These are phyloP conservation scores for Wickerhamiella alocasiicola DNA, from an alignment of 805 yeast genomes.

Conservation along the genomic window DNA sequence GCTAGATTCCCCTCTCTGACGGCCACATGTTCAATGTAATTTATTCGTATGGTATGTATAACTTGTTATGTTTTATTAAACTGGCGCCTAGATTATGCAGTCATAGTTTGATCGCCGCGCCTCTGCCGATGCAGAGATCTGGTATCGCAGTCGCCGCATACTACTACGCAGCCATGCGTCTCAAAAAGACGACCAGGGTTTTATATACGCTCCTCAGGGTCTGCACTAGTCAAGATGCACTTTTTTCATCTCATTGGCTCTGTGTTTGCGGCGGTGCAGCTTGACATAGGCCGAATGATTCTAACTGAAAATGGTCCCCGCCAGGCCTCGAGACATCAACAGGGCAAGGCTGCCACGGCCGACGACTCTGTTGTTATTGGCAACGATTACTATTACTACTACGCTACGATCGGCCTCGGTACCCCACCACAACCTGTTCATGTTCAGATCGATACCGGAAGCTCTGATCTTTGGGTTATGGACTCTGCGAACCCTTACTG, in stretches of 20 bases:
- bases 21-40: too few relatives aligned
- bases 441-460: conserved; percentile 62
- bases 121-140: too few relatives aligned
- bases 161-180: too few relatives aligned
- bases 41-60: too few relatives aligned
- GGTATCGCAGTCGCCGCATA: too few relatives aligned
- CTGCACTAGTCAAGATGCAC: too few relatives aligned
- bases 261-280: not conserved
- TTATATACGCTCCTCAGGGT: too few relatives aligned
- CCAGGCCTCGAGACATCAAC: not conserved
- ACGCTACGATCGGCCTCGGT: conserved; percentile 35
- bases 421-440: conserved; percentile 41
- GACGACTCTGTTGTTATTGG: conserved; percentile 4
- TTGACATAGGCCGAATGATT: conserved; percentile 5
- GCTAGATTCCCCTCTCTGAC: too few relatives aligned
- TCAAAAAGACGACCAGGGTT: too few relatives aligned
- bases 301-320: not conserved
- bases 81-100: too few relatives aligned
- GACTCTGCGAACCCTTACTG: conserved; percentile 36
- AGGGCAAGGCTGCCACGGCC: not conserved
- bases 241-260: not conserved
- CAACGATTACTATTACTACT: conserved; percentile 16
- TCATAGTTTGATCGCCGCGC: too few relatives aligned
- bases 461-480: conserved; percentile 60
- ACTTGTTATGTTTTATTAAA: too few relatives aligned